Base-by-base conservation (phyloP, 2,329 filamentous ascomycete species). In the Leptographium procerum region DNA sequence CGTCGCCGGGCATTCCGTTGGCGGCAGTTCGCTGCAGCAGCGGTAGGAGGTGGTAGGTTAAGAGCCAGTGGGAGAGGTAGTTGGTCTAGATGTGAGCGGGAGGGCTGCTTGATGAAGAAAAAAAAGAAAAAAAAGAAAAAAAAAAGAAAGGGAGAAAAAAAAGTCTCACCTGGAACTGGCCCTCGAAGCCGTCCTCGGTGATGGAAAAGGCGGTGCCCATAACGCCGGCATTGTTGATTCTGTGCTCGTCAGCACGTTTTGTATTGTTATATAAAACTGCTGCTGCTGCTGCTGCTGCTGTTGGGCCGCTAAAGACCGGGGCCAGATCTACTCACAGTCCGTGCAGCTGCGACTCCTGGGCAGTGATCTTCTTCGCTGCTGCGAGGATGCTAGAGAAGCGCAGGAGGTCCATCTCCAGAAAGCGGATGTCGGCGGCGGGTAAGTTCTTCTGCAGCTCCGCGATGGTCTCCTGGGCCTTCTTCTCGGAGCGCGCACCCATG, bases 21-120 rank as follows among this genome's bases (percentile, higher is more conserved):
- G 48, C 61, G 13, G 71, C 64, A 2, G 72, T 74, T 19, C 47
- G 55, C 24, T 66, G 64, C 57, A 75, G 63, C 24, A 72, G 62
- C 5, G 72, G 71, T 9, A 75, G 67, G 3, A 75, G 67, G 56
- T 70, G 67, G 29, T 67, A 61, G 6, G 73, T 75, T 8, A 76
- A 62, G 14, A 73, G 62, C 72, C 71, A 75, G 65, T 76, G 73
- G 10, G 71, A 65, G 24, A 76, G 67, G 63, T 75, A 75, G 61
- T 75, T 75, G 47, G 71, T 74, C 66, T 75, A 24, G 9, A 16
- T 9, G 24, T 40, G n/a, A 40, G 52, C 7, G 4, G 52, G 13
- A 26, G 16, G 31, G 6, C 6, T 10, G 31, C 31, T 5, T 5
- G 10, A 33, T 6, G 31, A 9, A 40, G 34, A 2, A 19, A 40